These are phyloP conservation scores for Papiliotrema terrestris DNA, from an alignment of 1,284 basidiomycete genomes.

Conservation along the genomic window DNA sequence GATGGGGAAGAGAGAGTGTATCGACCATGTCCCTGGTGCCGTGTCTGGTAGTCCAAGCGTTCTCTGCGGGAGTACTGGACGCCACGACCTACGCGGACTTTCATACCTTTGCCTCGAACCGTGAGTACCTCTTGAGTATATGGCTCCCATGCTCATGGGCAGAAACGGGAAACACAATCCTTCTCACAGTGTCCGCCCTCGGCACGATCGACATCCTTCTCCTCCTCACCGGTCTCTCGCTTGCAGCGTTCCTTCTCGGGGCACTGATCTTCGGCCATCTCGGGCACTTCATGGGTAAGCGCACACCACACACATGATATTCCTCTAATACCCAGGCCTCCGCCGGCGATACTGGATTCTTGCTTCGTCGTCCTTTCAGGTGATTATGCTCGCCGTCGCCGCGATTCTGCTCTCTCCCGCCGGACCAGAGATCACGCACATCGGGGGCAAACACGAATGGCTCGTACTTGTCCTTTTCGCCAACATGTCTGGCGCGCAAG, in stretches of 20 bases:
- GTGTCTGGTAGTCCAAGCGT: slow-evolving; percentile 35
- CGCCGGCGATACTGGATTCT: slow-evolving; percentile 40
- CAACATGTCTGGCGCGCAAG: slow-evolving; percentile 44
- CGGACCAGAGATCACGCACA: slow-evolving; percentile 19
- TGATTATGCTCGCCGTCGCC: slow-evolving; percentile 25
- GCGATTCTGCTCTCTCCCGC: slow-evolving; percentile 32
- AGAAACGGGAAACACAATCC: slow-evolving; percentile 47
- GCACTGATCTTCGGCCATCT: slow-evolving; percentile 41
- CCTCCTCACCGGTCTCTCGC: slow-evolving; percentile 33
- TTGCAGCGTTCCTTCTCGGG: slow-evolving; percentile 36
- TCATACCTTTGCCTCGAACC: slow-evolving; percentile 47
- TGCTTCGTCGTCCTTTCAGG: slow-evolving; percentile 24
- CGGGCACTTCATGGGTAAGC: slow-evolving; percentile 40
- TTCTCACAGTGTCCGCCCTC: slow-evolving; percentile 42
- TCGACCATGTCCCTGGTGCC: slow-evolving; percentile 25
- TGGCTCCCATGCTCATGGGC: not conserved
- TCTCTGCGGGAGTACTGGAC: slow-evolving; percentile 41
- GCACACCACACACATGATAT: not conserved
- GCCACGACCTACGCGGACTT: slow-evolving; percentile 47
- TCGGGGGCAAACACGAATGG: slow-evolving; percentile 36
- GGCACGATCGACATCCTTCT: slow-evolving; percentile 26
- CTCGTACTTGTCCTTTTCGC: slow-evolving; percentile 41
- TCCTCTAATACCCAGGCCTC: slow-evolving; percentile 10
- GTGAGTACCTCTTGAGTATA: slow-evolving; percentile 14
- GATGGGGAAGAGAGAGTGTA: slow-evolving; percentile 33